phyloP scores from a whole-genome alignment of 306 rosid genomes.

The Casuarina cunninghamiana region DNA sequence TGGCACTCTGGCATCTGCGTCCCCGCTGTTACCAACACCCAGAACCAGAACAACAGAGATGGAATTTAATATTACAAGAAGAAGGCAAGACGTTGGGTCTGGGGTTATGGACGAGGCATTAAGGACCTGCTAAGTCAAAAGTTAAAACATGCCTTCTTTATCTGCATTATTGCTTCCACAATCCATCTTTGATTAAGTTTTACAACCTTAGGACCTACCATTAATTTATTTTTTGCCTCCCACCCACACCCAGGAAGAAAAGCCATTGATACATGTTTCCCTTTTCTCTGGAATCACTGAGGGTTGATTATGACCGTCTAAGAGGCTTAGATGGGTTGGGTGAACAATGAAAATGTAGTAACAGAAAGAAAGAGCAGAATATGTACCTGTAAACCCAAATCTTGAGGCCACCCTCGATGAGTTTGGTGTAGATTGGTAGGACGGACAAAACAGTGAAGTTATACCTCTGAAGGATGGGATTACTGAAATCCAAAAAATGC shows the following conservation, averaged over 20 bases:
- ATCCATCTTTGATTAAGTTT: background rate
- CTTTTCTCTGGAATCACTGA: no score
- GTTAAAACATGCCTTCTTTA: background rate
- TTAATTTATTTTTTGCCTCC: no score
- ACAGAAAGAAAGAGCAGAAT: background rate
- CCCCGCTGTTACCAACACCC: conserved; percentile 42
- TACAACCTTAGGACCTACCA: background rate
- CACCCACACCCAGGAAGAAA: background rate
- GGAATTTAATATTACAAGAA: background rate
- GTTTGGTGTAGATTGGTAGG: conserved; percentile 58
- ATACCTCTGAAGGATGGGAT: conserved; percentile 38
- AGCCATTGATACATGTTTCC: background rate
- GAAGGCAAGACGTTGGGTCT: background rate
- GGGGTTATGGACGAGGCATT: background rate
- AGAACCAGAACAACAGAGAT: background rate
- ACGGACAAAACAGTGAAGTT: conserved; percentile 47
- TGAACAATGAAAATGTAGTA: no score
- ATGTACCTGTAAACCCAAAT: conserved; percentile 60
- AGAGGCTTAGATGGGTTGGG: background rate
- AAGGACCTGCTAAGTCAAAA: background rate
- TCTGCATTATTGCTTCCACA: background rate
- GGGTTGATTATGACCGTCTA: no score
- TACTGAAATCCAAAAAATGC: conserved; percentile 18
- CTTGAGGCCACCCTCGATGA: conserved; percentile 52
- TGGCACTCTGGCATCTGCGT: conserved; percentile 56